Percentiles rank a stretch among this genome's conserved stretches.
Evolutionary conservation across 2,329 filamentous ascomycete species (phyloP).

Genomic region (Dactylonectria macrodidyma): DNA sequence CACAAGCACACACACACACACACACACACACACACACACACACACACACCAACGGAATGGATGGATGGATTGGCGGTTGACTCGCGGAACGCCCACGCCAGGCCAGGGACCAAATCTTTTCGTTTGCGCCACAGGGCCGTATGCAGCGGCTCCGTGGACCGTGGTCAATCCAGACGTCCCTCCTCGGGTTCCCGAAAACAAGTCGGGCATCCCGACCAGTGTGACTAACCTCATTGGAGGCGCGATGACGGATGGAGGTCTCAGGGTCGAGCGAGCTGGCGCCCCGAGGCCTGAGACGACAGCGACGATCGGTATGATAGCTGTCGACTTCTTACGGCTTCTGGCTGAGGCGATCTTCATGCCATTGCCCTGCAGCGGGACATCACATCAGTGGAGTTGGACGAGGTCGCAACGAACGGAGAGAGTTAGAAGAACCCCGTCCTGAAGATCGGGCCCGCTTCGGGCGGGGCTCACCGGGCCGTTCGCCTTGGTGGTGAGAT

Average conservation of each 20-base stretch:
- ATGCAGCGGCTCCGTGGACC: slow-evolving; percentile 8
- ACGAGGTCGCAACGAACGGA: slow-evolving; percentile 26
- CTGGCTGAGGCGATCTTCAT: slow-evolving; percentile 16
- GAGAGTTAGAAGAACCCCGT: slow-evolving; percentile 32
- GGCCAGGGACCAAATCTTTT: slow-evolving; percentile 13
- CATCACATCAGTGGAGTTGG: slow-evolving; percentile 29
- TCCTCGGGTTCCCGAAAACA: slow-evolving; percentile 35
- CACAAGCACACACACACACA: neutral
- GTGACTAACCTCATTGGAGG: slow-evolving; percentile 27
- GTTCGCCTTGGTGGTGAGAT: slow-evolving; percentile 35
- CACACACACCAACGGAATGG: slow-evolving; percentile 3
- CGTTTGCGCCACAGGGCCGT: slow-evolving; percentile 18
- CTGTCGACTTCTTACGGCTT: neutral
- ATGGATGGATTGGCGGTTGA: slow-evolving; percentile 29
- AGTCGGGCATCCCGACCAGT: slow-evolving; percentile 36
- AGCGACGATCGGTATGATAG: neutral
- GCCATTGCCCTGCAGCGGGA: slow-evolving; percentile 23
- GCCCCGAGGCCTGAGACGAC: neutral
- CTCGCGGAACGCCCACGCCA: slow-evolving; percentile 13
- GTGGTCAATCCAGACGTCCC: slow-evolving; percentile 16
- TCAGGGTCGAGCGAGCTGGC: slow-evolving; percentile 7
- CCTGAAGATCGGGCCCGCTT: slow-evolving; percentile 44
- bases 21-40: neutral
- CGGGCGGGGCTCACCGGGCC: slow-evolving; percentile 42
- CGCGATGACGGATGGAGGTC: slow-evolving; percentile 13